Evolutionary conservation across 192 early-diverging fungal genomes (phyloP).

Genomic region (Allomyces macrogynus): DNA sequence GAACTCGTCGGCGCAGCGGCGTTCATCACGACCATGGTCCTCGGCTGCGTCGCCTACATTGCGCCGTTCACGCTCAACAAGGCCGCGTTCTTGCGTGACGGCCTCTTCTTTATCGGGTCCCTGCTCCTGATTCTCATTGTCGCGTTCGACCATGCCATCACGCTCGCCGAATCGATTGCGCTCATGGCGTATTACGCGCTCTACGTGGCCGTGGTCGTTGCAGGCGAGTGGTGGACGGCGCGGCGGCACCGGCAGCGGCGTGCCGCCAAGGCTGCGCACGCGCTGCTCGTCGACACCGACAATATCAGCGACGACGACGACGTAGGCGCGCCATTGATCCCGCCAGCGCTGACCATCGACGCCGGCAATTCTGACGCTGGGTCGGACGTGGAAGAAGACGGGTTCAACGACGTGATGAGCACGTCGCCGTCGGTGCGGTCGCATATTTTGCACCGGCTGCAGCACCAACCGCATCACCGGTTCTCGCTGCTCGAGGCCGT

Average conservation of each 20-base stretch:
- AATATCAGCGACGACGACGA: too few relatives aligned
- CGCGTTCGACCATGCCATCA: conserved; percentile 31
- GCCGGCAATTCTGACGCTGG: too few relatives aligned
- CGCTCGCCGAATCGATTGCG: conserved; percentile 25
- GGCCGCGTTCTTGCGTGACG: conserved; percentile 57
- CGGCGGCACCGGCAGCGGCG: conserved; percentile 11
- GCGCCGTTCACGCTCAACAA: conserved; percentile 49
- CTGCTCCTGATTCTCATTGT: conserved; percentile 28
- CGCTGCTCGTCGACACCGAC: too few relatives aligned
- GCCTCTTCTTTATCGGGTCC: conserved; percentile 49
- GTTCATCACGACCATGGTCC: conserved; percentile 67
- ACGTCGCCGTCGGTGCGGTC: too few relatives aligned
- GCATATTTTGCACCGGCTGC: too few relatives aligned
- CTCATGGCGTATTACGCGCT: conserved; percentile 34
- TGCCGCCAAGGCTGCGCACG: too few relatives aligned
- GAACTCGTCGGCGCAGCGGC: conserved; percentile 73
- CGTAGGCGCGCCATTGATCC: too few relatives aligned
- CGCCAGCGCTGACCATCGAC: too few relatives aligned
- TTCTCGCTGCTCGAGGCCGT: too few relatives aligned
- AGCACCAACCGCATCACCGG: too few relatives aligned
- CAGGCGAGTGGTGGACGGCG: conserved; percentile 28
- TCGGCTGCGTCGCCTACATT: conserved; percentile 61
- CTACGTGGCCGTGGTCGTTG: conserved; percentile 39
- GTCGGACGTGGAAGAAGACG: too few relatives aligned
- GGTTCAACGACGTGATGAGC: too few relatives aligned